These are phyloP conservation scores for Harringtonia lauricola DNA, from an alignment of 2,329 filamentous ascomycete genomes.

Conservation along the genomic window DNA sequence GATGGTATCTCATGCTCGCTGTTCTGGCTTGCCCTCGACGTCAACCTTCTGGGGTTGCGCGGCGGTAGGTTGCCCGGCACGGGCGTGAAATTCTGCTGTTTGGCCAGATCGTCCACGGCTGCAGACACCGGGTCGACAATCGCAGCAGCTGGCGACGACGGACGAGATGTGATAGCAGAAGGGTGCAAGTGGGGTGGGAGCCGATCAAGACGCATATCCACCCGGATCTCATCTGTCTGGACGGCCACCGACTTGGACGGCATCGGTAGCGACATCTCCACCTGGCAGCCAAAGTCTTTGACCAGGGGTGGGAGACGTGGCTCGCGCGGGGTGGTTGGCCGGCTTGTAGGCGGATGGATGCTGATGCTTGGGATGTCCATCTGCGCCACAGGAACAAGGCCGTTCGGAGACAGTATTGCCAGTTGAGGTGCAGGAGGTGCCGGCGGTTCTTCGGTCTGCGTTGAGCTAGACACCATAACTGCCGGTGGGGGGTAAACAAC, in stretches of 20 bases:
- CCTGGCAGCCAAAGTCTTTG: conserved; percentile 78
- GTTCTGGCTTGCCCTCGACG: conserved; percentile 30
- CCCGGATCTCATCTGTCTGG: conserved; percentile 85
- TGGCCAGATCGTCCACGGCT: conserved; percentile 25
- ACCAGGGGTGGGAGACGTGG: conserved; percentile 68
- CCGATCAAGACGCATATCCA: conserved; percentile 65
- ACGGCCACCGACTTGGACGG: conserved; percentile 43
- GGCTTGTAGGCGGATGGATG: conserved; percentile 77
- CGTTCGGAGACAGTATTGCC: not conserved
- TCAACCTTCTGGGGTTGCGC: conserved; percentile 47
- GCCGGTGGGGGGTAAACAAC: conserved; percentile 22
- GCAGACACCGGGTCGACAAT: conserved; percentile 14
- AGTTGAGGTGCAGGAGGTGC: conserved; percentile 10
- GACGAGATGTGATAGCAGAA: conserved; percentile 57
- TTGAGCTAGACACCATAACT: conserved; percentile 42
- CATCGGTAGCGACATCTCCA: conserved; percentile 40
- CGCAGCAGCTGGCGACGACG: conserved; percentile 36
- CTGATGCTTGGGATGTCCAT: conserved; percentile 73
- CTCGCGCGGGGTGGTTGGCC: conserved; percentile 67
- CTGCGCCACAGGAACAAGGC: conserved; percentile 12
- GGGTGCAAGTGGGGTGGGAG: conserved; percentile 71
- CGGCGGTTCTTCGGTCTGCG: conserved; percentile 47
- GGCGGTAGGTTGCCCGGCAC: conserved; percentile 43
- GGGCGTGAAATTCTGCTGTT: conserved; percentile 33
- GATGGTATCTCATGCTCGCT: conserved; percentile 37